phyloP scores from a whole-genome alignment of 352 stramenopile species.

The Phytophthora cryptogea region DNA sequence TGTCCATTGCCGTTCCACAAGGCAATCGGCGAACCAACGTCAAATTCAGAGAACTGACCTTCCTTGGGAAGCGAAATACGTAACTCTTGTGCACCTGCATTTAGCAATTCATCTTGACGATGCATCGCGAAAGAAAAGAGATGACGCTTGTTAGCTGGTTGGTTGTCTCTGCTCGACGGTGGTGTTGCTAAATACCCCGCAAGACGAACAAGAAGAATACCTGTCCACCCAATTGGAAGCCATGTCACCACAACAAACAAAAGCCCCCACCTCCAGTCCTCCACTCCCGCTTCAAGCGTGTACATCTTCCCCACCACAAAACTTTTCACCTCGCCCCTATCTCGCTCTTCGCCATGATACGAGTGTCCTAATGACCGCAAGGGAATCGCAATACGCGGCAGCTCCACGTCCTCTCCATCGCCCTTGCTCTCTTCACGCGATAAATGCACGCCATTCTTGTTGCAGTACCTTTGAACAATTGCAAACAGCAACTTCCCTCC shows the following conservation, averaged over 20 bases:
- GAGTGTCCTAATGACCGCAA: constrained; percentile 32
- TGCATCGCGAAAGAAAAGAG: constrained; percentile 60
- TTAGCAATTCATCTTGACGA: constrained; percentile 13
- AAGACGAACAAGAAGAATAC: constrained; percentile 45
- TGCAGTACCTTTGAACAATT: neutral
- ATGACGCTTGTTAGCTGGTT: constrained; percentile 37
- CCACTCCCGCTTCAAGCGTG: constrained; percentile 61
- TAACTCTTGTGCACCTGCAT: constrained; percentile 4
- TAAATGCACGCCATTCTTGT: constrained; percentile 1
- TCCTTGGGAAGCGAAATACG: constrained; percentile 10
- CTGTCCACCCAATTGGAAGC: constrained; percentile 45
- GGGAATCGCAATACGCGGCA: constrained; percentile 55
- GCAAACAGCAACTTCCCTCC: neutral
- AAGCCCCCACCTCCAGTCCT: constrained; percentile 50
- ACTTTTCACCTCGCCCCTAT: constrained; percentile 7
- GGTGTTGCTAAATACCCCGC: constrained; percentile 40
- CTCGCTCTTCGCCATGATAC: constrained; percentile 12
- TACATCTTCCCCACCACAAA: constrained; percentile 50
- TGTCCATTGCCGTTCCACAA: constrained; percentile 9
- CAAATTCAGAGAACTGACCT: constrained; percentile 6
- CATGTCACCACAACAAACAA: constrained; percentile 40
- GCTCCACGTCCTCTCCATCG: constrained; percentile 24
- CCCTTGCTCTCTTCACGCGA: constrained; percentile 1
- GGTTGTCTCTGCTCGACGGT: constrained; percentile 6
- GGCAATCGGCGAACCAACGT: constrained; percentile 31